phyloP scores from a whole-genome alignment of 176 grass and related monocot genomes.

The Musa beccarii region DNA sequence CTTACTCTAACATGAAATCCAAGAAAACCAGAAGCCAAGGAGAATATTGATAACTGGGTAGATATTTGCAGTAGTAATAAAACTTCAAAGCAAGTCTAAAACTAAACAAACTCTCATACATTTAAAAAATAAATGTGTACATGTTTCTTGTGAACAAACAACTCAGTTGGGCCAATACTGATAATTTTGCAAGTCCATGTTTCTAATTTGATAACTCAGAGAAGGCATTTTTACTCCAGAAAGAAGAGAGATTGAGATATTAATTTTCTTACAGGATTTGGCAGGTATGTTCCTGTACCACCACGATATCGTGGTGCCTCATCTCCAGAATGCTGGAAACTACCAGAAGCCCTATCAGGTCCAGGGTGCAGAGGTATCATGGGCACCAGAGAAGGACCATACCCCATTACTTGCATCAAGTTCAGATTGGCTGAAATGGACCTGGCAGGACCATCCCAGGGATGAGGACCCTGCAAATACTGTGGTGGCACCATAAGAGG shows the following conservation, averaged over 20 bases:
- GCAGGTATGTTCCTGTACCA: slow-evolving; percentile 84
- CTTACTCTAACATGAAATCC: too few species aligned
- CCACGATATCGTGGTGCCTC: slow-evolving; percentile 64
- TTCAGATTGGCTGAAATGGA: slow-evolving; percentile 49
- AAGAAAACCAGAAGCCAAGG: too few species aligned
- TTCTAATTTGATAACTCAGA: neutral
- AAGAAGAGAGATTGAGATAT: neutral
- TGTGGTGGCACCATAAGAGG: slow-evolving; percentile 35
- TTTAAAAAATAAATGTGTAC: neutral
- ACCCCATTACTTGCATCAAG: slow-evolving; percentile 44
- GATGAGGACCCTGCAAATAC: slow-evolving; percentile 51
- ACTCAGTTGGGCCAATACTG: too few species aligned
- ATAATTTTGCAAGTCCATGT: neutral
- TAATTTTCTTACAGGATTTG: slow-evolving; percentile 65
- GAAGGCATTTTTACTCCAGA: neutral
- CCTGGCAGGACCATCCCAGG: slow-evolving; percentile 61
- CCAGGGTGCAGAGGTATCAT: slow-evolving; percentile 47
- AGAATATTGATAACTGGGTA: too few species aligned
- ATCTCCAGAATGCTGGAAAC: slow-evolving; percentile 39
- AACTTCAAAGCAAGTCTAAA: too few species aligned
- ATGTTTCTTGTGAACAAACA: too few species aligned
- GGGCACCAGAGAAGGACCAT: slow-evolving; percentile 42
- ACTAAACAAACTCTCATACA: neutral
- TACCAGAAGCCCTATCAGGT: slow-evolving; percentile 38
- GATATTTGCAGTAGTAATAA: too few species aligned